Percentiles rank a stretch among this genome's conserved stretches.
Evolutionary conservation across 345 rosid genomes (phyloP).

Genomic region (Hibiscus syriacus): DNA sequence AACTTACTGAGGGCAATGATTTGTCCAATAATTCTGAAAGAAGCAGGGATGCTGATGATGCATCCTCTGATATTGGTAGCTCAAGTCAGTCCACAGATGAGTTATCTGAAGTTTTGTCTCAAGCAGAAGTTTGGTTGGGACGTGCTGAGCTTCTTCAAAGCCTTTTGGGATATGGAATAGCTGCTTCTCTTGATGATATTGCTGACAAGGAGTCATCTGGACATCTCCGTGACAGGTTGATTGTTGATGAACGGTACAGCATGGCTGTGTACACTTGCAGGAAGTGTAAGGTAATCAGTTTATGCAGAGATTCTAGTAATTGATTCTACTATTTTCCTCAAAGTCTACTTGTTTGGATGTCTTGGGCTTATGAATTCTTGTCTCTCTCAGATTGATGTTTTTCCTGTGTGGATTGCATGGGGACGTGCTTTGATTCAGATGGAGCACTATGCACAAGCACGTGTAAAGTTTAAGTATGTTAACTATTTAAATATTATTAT

Average conservation of each 20-base stretch:
- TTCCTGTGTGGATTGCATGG: conserved; percentile 99
- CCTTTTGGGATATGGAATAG: conserved; percentile 90
- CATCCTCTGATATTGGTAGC: conserved; percentile 89
- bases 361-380: conserved; percentile 12
- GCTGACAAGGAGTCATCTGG: conserved; percentile 82
- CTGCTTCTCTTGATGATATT: conserved; percentile 91
- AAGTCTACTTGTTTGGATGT: conserved; percentile 4
- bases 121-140: conserved; percentile 76
- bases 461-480: conserved; percentile 89
- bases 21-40: conserved; percentile 49
- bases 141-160: conserved; percentile 96
- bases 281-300: conserved; percentile 79
- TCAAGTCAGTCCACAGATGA: conserved; percentile 79
- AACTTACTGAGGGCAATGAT: conserved; percentile 62
- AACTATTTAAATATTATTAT: not conserved
- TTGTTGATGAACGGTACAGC: conserved; percentile 88
- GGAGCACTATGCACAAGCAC: conserved; percentile 91
- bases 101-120: conserved; percentile 58
- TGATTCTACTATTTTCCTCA: conserved; percentile 10
- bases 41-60: conserved; percentile 76
- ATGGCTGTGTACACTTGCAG: conserved; percentile 97
- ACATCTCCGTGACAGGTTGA: conserved; percentile 72
- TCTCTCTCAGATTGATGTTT: conserved; percentile 70
- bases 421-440: conserved; percentile 94
- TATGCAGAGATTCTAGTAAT: conserved; percentile 14